A percentile compares a stretch with the other conserved stretches of the same genome.
phyloP scores from a whole-genome alignment of 2,329 filamentous ascomycete genomes.

The Sporothrix sp. region DNA sequence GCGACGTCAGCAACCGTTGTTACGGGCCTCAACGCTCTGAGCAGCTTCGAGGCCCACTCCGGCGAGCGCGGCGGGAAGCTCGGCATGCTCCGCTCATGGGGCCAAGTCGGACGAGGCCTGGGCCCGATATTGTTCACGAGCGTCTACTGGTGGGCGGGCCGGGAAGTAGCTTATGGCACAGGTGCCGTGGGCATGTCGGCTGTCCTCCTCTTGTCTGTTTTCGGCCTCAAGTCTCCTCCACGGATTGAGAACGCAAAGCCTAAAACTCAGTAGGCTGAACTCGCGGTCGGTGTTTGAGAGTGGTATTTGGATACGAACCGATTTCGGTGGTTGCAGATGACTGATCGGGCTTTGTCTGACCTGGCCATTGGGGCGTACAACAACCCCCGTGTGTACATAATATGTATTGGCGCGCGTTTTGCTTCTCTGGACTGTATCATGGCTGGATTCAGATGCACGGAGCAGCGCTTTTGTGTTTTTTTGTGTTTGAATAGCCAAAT shows the following conservation, averaged over 20 bases:
- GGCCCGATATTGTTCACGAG: conserved; percentile 88
- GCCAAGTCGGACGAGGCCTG: conserved; percentile 77
- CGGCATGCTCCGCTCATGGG: conserved; percentile 69
- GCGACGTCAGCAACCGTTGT: conserved; percentile 92
- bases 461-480: no score
- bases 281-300: no score
- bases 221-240: conserved; percentile 56
- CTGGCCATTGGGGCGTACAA: no score
- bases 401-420: no score
- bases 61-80: conserved; percentile 78
- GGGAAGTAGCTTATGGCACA: conserved; percentile 72
- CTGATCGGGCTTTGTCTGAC: no score
- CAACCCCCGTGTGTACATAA: no score
- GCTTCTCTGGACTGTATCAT: no score
- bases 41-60: conserved; percentile 76
- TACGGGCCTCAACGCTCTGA: conserved; percentile 82
- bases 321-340: no score
- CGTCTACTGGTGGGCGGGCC: conserved; percentile 95
- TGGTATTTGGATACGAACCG: no score
- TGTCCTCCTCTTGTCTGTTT: conserved; percentile 63
- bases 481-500: no score
- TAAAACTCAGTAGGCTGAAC: background rate
- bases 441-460: no score
- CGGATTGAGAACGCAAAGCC: conserved; percentile 22
- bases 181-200: conserved; percentile 72